Evolutionary conservation across 2,329 filamentous ascomycete genomes (phyloP).

Genomic region (Chaetomiaceae sp.): DNA sequence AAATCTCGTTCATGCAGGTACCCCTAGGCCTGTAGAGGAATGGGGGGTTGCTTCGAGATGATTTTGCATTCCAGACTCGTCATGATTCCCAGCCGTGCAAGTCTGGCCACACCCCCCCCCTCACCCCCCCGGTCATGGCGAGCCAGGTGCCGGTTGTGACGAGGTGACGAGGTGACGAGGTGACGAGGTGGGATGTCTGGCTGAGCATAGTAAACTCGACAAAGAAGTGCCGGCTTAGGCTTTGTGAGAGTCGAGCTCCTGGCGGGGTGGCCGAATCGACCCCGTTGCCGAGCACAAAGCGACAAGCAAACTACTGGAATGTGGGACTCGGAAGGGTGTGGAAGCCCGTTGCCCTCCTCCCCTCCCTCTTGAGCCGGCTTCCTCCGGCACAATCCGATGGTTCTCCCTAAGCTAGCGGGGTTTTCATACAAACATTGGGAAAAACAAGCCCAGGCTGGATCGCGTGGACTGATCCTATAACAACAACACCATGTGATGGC

Average conservation of each 20-base stretch:
- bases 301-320: constrained; percentile 15
- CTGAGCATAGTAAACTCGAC: constrained; percentile 4
- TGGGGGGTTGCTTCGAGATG: constrained; percentile 13
- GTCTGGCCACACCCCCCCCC: background rate
- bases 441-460: background rate
- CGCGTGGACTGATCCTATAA: constrained; percentile 4
- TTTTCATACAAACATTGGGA: constrained; percentile 6
- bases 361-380: constrained; percentile 7
- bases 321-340: constrained; percentile 1
- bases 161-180: constrained; percentile 4
- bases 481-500: constrained; percentile 8
- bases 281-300: constrained; percentile 12
- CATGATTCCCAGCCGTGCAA: background rate
- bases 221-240: constrained; percentile 13
- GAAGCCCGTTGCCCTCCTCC: background rate
- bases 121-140: background rate
- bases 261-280: constrained; percentile 3
- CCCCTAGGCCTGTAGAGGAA: constrained; percentile 15
- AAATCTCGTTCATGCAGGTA: constrained; percentile 10
- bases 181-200: no score
- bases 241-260: constrained; percentile 7
- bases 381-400: constrained; percentile 4
- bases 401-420: constrained; percentile 5
- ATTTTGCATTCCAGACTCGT: constrained; percentile 17
- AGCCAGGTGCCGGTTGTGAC: constrained; percentile 3